Evolutionary conservation across 495 filamentous ascomycete species (phyloP).

Genomic region (Xeromyces bisporus): DNA sequence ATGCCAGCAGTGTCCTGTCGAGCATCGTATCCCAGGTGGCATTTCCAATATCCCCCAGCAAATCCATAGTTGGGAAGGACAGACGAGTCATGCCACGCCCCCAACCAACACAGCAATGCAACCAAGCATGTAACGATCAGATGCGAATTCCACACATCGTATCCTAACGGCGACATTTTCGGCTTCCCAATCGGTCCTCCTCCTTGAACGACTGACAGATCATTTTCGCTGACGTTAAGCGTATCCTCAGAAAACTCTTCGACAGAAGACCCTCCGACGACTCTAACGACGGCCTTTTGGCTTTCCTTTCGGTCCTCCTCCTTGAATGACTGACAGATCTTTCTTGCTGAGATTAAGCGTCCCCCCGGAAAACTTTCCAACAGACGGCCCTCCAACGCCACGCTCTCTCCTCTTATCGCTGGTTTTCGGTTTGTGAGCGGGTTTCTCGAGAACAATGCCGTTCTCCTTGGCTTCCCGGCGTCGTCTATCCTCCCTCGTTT

Average conservation of each 20-base stretch:
- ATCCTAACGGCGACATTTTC: slow-evolving; percentile 9
- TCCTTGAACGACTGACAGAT: slow-evolving; percentile 46
- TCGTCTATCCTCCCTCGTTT: slow-evolving; percentile 47
- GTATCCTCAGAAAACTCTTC: slow-evolving; percentile 68
- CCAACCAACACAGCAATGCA: too few species aligned
- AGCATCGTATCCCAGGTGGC: too few species aligned
- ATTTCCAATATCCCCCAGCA: too few species aligned
- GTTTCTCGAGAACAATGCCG: slow-evolving; percentile 74
- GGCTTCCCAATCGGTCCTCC: slow-evolving; percentile 14
- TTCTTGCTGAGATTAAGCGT: slow-evolving; percentile 61
- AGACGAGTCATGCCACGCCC: too few species aligned
- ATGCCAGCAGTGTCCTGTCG: too few species aligned
- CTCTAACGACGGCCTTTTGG: slow-evolving; percentile 11
- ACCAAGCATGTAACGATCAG: too few species aligned
- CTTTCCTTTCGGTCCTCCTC: slow-evolving; percentile 14
- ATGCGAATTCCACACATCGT: too few species aligned
- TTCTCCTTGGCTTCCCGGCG: slow-evolving; percentile 71
- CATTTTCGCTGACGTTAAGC: slow-evolving; percentile 59
- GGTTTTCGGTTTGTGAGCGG: slow-evolving; percentile 27
- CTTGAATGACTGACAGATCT: slow-evolving; percentile 51
- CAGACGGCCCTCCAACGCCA: slow-evolving; percentile 53
- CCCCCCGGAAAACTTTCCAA: slow-evolving; percentile 67
- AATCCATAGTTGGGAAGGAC: too few species aligned
- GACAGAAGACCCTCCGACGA: slow-evolving; percentile 55
- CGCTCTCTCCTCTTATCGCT: slow-evolving; percentile 37